Evolutionary conservation across 2,329 filamentous ascomycete genomes (phyloP), one percentile per base, ranked within the genome.

Genomic region (Fusarium liriodendri): DNA sequence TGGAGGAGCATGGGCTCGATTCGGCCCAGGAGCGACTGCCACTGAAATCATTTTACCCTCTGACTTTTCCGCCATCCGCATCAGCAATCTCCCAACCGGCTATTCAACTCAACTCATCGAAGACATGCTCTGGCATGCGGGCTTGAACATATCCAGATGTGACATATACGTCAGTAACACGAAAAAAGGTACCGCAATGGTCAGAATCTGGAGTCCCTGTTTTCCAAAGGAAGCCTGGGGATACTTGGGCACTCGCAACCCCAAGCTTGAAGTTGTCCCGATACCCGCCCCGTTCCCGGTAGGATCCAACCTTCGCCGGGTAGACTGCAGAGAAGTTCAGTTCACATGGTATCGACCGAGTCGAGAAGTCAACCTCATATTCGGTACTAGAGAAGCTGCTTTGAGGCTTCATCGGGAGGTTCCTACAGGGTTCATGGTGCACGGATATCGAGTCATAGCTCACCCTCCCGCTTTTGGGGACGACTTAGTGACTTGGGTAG

Each of bases 41-140:
- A 35, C 62, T 1, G 80, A 79, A 22, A 66, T 83, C 4, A 75
- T 73, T 5, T 73, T 84, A 8, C 70, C 78, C 3, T 81, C 82
- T 0, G 84, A 85, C 71, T 83, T 81, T 60, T 84, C 83, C 1
- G 78, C 81, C 1, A 76, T 83, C 33, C 81, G 79, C 7, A 77
- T 85, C 50, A 75, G 62, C 25, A 70, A 74, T 8, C 77, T 84
- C 0, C 80, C 80, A 0, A 32, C 1, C 3, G 47, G 58, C 4
- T 79, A 67, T 50, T 74, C 77, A 0, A 50, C 35, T 1, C 20
- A 9, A 2, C 74, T 69, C 2, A 76, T 84, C 2, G 38, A 35
- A 2, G 35, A 25, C 0, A 22, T 82, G 0, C 67, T 84, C 6
- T 62, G 57, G 1, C 38, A 66, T 1, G 29, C 69, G 10, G 65